Conservation (phyloP, 1,284 basidiomycete genomes). For the Amylostereum chailletii region DNA sequence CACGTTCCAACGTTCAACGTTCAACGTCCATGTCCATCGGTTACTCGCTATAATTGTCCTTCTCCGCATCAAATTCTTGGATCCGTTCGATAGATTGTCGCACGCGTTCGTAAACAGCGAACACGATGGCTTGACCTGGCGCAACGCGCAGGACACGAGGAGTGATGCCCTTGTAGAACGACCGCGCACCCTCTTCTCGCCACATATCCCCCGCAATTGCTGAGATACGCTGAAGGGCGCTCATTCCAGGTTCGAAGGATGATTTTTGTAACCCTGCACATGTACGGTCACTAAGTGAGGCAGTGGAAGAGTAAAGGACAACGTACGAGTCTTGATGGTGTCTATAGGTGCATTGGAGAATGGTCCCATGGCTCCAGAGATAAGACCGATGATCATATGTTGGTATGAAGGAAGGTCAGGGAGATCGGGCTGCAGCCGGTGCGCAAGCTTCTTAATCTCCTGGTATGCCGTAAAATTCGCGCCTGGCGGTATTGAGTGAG, state of each 20-base stretch:
- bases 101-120: constrained; percentile 87
- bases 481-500: constrained; percentile 32
- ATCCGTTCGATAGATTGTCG: constrained; percentile 67
- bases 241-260: constrained; percentile 67
- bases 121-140: constrained; percentile 87
- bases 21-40: too few relatives aligned
- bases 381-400: constrained; percentile 88
- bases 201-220: constrained; percentile 90
- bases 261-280: constrained; percentile 76
- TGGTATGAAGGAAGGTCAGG: constrained; percentile 86
- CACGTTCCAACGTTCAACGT: too few relatives aligned
- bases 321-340: constrained; percentile 90
- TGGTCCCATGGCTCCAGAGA: constrained; percentile 96
- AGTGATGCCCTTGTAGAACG: constrained; percentile 97
- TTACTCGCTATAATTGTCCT: constrained; percentile 59
- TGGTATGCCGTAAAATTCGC: constrained; percentile 99
- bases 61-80: constrained; percentile 41
- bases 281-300: too few relatives aligned
- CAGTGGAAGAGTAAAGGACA: neutral
- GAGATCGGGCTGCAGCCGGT: constrained; percentile 56
- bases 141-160: constrained; percentile 95
- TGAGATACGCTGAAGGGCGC: constrained; percentile 69
- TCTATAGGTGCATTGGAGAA: constrained; percentile 97
- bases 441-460: constrained; percentile 84
- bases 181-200: constrained; percentile 78